Conservation (phyloP, 371 early-diverging fungal genomes). For the Blastocladiella emersonii region DNA sequence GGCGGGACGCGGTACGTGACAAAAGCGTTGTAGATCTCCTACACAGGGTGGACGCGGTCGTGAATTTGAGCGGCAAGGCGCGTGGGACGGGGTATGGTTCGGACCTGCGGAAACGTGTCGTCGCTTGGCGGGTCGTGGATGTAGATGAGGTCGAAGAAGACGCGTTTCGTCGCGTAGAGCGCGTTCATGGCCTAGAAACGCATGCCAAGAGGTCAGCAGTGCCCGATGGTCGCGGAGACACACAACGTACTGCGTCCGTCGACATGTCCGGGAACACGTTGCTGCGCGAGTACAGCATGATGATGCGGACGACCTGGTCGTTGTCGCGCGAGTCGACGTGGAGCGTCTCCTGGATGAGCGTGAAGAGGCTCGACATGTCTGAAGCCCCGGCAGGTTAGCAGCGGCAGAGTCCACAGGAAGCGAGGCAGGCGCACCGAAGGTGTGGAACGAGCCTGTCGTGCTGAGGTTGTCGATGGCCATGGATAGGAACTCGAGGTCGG, state of each 20-base stretch:
- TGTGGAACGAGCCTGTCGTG: not conserved
- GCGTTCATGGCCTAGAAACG: conserved; percentile 9
- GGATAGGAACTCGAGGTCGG: not conserved
- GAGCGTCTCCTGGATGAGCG: not conserved
- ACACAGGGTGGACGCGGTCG: too few relatives aligned
- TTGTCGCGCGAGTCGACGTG: conserved; percentile 7
- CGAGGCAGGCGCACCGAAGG: not conserved
- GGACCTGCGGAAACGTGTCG: conserved; percentile 18
- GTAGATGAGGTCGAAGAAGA: conserved; percentile 21
- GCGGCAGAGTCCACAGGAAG: not conserved
- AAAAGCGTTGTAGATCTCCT: conserved; percentile 17
- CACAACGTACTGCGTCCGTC: conserved; percentile 11
- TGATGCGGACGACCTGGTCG: conserved; percentile 16
- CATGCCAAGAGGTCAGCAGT: not conserved
- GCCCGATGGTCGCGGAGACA: too few relatives aligned
- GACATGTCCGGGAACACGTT: conserved; percentile 14
- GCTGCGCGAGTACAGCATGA: conserved; percentile 25
- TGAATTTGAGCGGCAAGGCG: not conserved
- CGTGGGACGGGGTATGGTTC: not conserved
- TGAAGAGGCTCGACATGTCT: not conserved
- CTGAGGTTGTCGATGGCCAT: not conserved
- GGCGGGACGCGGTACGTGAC: conserved; percentile 20
- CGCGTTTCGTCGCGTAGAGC: conserved; percentile 8
- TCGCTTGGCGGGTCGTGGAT: conserved; percentile 23
- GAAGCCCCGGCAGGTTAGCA: not conserved